phyloP scores from a whole-genome alignment of 2,329 filamentous ascomycete species.

The Curvularia sp. region DNA sequence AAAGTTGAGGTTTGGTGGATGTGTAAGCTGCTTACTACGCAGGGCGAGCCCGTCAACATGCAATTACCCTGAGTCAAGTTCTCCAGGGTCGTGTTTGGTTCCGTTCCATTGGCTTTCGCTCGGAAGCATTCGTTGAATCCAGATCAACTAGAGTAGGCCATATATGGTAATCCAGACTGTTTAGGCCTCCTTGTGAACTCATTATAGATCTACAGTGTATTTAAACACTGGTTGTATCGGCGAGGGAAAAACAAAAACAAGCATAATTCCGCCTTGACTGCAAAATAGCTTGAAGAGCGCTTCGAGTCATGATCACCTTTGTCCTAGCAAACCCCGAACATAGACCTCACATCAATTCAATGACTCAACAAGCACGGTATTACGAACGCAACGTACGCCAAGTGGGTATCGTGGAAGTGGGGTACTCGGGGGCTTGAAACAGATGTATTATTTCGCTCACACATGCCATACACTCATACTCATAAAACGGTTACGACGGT shows the following conservation, averaged over 20 bases:
- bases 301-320: no score
- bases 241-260: not conserved
- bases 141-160: not conserved
- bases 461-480: not conserved
- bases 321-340: not conserved
- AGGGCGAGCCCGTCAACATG: not conserved
- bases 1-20: constrained; percentile 1
- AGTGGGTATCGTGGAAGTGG: not conserved
- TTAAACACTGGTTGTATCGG: not conserved
- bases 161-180: not conserved
- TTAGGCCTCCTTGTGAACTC: not conserved
- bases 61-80: not conserved
- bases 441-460: not conserved
- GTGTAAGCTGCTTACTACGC: constrained; percentile 4
- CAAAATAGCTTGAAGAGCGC: not conserved
- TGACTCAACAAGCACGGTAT: not conserved
- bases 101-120: not conserved
- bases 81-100: not conserved
- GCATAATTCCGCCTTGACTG: not conserved
- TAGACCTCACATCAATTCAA: not conserved
- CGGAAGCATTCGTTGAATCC: not conserved
- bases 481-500: not conserved
- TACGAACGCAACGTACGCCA: not conserved
- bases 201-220: not conserved
- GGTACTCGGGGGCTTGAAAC: not conserved